Evolutionary conservation across 2,329 filamentous ascomycete genomes (phyloP).

Genomic region (Myriosclerotinia duriaeana): DNA sequence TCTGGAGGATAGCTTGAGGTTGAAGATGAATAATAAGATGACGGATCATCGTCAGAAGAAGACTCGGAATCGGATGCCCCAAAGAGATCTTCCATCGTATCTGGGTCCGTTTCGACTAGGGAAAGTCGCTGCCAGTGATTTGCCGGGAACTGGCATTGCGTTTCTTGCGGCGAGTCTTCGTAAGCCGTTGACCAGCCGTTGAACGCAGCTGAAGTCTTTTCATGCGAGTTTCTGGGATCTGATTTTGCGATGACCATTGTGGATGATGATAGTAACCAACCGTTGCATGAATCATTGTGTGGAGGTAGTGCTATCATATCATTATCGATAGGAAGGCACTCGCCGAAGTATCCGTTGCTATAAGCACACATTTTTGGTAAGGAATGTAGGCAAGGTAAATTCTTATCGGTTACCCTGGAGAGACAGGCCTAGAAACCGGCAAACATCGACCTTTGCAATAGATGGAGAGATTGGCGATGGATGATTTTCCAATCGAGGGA

Average conservation of each 20-base stretch:
- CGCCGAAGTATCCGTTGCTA: slow-evolving; percentile 10
- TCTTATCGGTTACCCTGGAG: slow-evolving; percentile 20
- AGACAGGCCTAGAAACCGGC: slow-evolving; percentile 4
- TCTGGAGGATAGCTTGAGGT: slow-evolving; percentile 14
- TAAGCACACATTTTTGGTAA: slow-evolving; percentile 19
- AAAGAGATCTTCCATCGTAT: slow-evolving; percentile 22
- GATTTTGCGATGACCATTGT: slow-evolving; percentile 21
- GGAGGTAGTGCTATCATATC: slow-evolving; percentile 23
- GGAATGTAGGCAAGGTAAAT: slow-evolving; percentile 23
- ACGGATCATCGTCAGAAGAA: slow-evolving; percentile 16
- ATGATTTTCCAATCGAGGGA: slow-evolving; percentile 6
- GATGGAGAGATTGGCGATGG: slow-evolving; percentile 15
- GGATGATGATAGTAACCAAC: slow-evolving; percentile 22
- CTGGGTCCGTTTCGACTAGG: slow-evolving; percentile 18
- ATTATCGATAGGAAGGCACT: slow-evolving; percentile 23
- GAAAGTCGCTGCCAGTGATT: slow-evolving; percentile 18
- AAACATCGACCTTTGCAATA: background rate
- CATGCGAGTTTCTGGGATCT: slow-evolving; percentile 6
- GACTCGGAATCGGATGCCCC: slow-evolving; percentile 5
- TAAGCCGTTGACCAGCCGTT: background rate
- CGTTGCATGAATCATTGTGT: slow-evolving; percentile 12
- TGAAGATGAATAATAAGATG: slow-evolving; percentile 20
- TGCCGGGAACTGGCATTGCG: background rate
- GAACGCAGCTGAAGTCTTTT: background rate
- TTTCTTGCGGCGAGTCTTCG: background rate